Evolutionary conservation across 2,329 filamentous ascomycete species (phyloP), one percentile per base, ranked within the genome.

Genomic region (Stachybotrys chartarum): DNA sequence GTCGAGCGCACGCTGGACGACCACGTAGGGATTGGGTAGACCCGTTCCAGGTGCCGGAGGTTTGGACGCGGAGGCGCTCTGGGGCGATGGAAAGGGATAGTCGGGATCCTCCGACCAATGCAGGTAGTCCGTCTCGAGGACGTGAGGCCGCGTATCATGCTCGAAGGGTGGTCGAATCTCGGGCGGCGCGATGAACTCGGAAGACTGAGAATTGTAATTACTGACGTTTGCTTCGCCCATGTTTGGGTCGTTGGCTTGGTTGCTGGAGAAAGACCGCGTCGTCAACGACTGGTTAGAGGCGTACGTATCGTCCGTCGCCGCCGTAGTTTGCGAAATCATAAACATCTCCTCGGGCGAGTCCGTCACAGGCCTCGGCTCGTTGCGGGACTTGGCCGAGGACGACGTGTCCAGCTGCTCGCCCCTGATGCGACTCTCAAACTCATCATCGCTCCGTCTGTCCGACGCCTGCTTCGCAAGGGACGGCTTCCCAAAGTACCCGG

Each of bases 121-220:
- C 6, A 85, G 71, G 58, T 80, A 86, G 62, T 86, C 84, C 1
- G 73, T 77, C 49, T 85, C 82, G 14, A 81, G 75, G 6, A 83
- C 72, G 50, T 70, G 68, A 11, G 71, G 70, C 5, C 72, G 70
- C 8, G 66, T 64, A 32, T 76, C 69, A 55, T 75, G 67, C 51
- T 73, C 69, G 2, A 68, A 70, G 7, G 65, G 65, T 7, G 57
- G 56, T 0, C 57, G 53, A 10, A 60, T 59, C 35, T 68, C 70
- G 3, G 62, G 58, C 1, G 66, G 45, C n/a, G 45, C 17, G 14
- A 47, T n/a, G 7, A 18, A 8, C 45, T 7, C 14, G 6, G 56
- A 30, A 7, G 62, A 51, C 1, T 61, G 58, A 1, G 54, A 48
- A 1, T 55, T 18, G 16, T n/a, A 8, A 18, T 8, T 47, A 18